These are phyloP conservation scores for Naematelia aurantialba DNA, from an alignment of 768 basidiomycete species.

Conservation along the genomic window DNA sequence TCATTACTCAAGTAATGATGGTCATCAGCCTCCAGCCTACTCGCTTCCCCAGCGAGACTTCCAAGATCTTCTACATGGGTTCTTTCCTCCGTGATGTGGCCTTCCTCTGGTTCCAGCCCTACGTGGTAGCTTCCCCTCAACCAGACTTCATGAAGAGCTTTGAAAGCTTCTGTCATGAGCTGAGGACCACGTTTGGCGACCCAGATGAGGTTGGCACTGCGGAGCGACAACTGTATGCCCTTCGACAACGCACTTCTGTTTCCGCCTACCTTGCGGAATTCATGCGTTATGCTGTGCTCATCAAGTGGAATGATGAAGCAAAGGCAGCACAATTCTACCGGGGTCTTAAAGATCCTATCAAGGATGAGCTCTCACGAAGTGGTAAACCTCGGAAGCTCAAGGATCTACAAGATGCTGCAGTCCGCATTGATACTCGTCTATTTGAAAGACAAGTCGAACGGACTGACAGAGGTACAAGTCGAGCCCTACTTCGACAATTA, in stretches of 20 bases:
- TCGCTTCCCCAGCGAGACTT: neutral
- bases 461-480: too few relatives aligned
- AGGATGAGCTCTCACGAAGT: conserved; percentile 3
- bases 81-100: neutral
- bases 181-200: conserved; percentile 1
- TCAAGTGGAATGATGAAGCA: neutral
- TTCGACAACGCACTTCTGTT: neutral
- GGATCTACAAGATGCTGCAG: too few relatives aligned
- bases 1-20: neutral
- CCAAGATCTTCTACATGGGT: neutral
- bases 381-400: too few relatives aligned
- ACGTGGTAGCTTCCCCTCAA: neutral
- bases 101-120: neutral
- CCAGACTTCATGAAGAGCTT: neutral
- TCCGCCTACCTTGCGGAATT: neutral
- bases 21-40: neutral
- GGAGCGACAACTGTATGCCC: neutral
- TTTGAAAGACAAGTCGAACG: too few relatives aligned
- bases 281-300: neutral
- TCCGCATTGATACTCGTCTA: too few relatives aligned
- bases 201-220: conserved; percentile 5
- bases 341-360: conserved; percentile 2
- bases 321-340: neutral
- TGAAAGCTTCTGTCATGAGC: neutral
- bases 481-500: too few relatives aligned